Evolutionary conservation across 257 asterid species (phyloP).

Genomic region (Cordia subcordata): DNA sequence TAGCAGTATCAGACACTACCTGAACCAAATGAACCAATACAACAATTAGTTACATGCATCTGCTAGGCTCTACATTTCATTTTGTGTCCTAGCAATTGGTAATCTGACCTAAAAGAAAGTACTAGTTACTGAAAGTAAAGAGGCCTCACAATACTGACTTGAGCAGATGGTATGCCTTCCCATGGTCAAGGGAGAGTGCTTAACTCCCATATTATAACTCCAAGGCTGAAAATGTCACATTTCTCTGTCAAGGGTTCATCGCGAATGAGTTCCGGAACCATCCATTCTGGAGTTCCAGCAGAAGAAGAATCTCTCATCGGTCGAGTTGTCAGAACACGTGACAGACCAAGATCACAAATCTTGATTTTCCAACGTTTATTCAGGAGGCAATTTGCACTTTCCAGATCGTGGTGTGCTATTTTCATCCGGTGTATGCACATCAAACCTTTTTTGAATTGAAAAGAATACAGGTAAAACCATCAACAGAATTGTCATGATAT

Average conservation of each 20-base stretch:
- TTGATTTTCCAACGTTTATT: constrained; percentile 83
- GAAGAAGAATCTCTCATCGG: constrained; percentile 63
- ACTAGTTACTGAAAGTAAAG: neutral
- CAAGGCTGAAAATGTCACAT: constrained; percentile 84
- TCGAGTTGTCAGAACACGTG: constrained; percentile 46
- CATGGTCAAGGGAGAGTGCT: constrained; percentile 82
- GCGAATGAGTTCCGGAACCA: constrained; percentile 94
- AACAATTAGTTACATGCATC: neutral
- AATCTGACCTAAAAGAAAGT: neutral
- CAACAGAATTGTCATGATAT: neutral
- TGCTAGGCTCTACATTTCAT: neutral
- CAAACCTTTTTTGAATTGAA: constrained; percentile 53
- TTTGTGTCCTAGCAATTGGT: neutral
- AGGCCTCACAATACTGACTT: constrained; percentile 33
- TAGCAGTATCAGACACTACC: constrained; percentile 85
- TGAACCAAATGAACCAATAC: constrained; percentile 9
- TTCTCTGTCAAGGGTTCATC: constrained; percentile 87
- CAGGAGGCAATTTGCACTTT: constrained; percentile 93
- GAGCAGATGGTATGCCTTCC: constrained; percentile 75
- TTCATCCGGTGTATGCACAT: constrained; percentile 86
- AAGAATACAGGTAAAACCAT: constrained; percentile 4
- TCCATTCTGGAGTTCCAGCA: constrained; percentile 97
- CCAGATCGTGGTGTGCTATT: constrained; percentile 80
- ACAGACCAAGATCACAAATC: constrained; percentile 91
- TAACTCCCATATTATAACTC: constrained; percentile 90